These are phyloP conservation scores for Xylaria scruposa DNA, from an alignment of 495 filamentous ascomycete genomes.

Conservation along the genomic window DNA sequence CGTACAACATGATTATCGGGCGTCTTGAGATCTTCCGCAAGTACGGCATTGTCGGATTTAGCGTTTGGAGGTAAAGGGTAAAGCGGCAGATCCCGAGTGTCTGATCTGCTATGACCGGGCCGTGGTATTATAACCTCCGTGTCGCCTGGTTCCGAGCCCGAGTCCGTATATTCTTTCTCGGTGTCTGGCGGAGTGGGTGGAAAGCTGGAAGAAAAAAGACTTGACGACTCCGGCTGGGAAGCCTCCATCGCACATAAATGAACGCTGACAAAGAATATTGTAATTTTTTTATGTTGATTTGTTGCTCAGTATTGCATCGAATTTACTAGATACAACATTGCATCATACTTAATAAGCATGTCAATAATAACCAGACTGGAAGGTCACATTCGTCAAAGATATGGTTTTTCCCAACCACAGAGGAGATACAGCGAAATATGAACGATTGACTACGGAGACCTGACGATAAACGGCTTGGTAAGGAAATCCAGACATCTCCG, in stretches of 20 bases:
- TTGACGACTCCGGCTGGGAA: background rate
- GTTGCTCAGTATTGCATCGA: background rate
- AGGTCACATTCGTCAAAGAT: background rate
- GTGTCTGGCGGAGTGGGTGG: conserved; percentile 25
- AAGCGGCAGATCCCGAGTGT: conserved; percentile 19
- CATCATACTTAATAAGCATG: background rate
- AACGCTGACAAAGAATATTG: background rate
- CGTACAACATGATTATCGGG: conserved; percentile 87
- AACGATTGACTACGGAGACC: background rate
- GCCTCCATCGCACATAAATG: conserved; percentile 9
- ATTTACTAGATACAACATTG: background rate
- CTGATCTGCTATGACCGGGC: background rate
- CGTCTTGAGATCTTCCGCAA: conserved; percentile 79
- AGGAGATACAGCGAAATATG: background rate
- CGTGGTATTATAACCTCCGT: conserved; percentile 6
- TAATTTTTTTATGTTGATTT: background rate
- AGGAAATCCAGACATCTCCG: conserved; percentile 2
- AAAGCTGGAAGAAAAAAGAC: conserved; percentile 4
- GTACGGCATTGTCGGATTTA: conserved; percentile 63
- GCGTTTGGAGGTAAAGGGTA: conserved; percentile 77
- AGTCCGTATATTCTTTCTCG: conserved; percentile 21
- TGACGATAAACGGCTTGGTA: background rate
- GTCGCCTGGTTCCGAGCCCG: conserved; percentile 11
- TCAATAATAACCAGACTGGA: background rate
- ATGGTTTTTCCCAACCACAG: background rate